Percentiles rank a stretch among this genome's conserved stretches.
These are phyloP conservation scores for Gracilaria domingensis DNA, from an alignment of 23 red algal genomes.

Conservation along the genomic window DNA sequence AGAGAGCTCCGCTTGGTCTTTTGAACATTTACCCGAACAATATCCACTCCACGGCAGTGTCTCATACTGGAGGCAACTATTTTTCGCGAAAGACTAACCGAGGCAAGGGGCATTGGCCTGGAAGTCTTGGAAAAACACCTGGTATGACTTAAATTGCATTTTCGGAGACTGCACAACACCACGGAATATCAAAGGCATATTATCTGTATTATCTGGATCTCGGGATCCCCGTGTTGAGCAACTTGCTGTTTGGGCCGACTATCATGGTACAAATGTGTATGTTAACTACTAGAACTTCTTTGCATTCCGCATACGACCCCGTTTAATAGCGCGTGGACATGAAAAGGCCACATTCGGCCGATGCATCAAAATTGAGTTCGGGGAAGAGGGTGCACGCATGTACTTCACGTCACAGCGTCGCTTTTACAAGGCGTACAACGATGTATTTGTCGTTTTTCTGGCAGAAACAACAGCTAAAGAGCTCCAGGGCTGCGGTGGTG, in stretches of 20 bases:
- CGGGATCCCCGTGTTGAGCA: background rate
- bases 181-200: background rate
- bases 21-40: background rate
- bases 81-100: background rate
- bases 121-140: slow-evolving; percentile 6
- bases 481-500: too few relatives aligned
- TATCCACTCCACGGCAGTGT: background rate
- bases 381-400: background rate
- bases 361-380: background rate
- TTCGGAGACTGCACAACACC: background rate
- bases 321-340: background rate
- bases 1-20: too few relatives aligned
- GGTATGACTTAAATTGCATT: background rate
- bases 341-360: background rate
- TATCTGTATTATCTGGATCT: background rate
- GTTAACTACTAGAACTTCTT: background rate
- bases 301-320: background rate
- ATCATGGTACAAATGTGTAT: slow-evolving; percentile 7
- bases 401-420: too few relatives aligned
- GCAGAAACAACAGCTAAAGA: too few relatives aligned
- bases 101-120: background rate
- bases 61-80: slow-evolving; percentile 6
- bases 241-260: slow-evolving; percentile 37
- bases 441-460: too few relatives aligned
- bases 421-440: too few relatives aligned